Evolutionary conservation across 148 eudicot genomes (phyloP), one percentile per base, ranked within the genome.

Genomic region (Amaranthus palmeri): DNA sequence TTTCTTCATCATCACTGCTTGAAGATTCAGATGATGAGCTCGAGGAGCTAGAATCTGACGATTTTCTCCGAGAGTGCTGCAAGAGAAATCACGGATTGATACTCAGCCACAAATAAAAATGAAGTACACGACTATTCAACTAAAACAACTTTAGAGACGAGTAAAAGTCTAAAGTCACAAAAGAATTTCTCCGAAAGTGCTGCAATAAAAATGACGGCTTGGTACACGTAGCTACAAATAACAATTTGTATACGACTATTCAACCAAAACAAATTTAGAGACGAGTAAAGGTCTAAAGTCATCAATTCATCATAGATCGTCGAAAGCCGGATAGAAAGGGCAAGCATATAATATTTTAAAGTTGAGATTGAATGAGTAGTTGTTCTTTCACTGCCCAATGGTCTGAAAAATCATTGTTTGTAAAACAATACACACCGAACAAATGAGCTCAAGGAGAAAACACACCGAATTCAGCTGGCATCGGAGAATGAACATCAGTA

Each of bases 1-100:
- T 80, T 77, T 82, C 88, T 63, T 91, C 96, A 42, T 93, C 91
- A n/a, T 91, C 93, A 57, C 92, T 88, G 72, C 97, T 89, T 4
- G 93, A 91, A 64, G 86, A 88, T 77, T 91, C 98, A 8, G 96
- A 88, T 5, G 92, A 25, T 25, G 36, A 89, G 73, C 88, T 81
- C 71, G 89, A 86, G 50, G 90, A 83, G 68, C 88, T 86, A 6
- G 92, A 82, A 69, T 91, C 93, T 8, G 97, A 91, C 45, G 88
- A 85, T 77, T 84, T 84, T 84, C 85, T 86, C 81, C 87, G 84
- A 8, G 91, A 89, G 79, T 81, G 96, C 98, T 95, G 86, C 71
- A 68, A 60, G 49, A 56, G 8, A 73, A 4, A 54, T 52, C 55
- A 69, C 61, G n/a, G 11, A 36, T 69, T 47, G 50, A 3, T 58